These are phyloP conservation scores for Haplosporangium gracile DNA, from an alignment of 192 early-diverging fungal species.

Conservation along the genomic window DNA sequence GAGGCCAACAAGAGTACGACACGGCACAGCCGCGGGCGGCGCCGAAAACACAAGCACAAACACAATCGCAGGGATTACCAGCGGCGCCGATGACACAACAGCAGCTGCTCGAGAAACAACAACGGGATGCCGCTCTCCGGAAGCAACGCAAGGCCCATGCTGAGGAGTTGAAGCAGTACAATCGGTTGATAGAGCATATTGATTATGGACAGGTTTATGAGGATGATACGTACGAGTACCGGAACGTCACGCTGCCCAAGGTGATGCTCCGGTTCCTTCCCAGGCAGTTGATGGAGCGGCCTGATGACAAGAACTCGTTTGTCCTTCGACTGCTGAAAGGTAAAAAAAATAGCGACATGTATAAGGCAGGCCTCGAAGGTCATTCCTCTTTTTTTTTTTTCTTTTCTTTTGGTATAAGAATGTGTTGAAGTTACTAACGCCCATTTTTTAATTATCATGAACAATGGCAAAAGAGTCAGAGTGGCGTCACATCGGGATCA, in stretches of 20 bases:
- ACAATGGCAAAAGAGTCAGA: conserved; percentile 14
- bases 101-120: conserved; percentile 3
- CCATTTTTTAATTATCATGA: not conserved
- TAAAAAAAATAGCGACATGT: not conserved
- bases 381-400: not conserved
- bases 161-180: not conserved
- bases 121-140: not conserved
- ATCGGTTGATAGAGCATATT: not conserved
- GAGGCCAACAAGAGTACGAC: not conserved
- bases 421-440: not conserved
- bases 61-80: not conserved
- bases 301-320: not conserved
- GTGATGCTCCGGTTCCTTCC: conserved; percentile 12
- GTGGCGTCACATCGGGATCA: conserved; percentile 30
- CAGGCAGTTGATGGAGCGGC: not conserved
- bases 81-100: not conserved
- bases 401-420: not conserved
- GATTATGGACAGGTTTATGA: conserved; percentile 24
- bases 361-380: not conserved
- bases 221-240: conserved; percentile 38
- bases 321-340: conserved; percentile 20
- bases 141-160: not conserved
- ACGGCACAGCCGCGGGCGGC: not conserved
- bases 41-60: not conserved
- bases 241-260: conserved; percentile 44